A percentile compares a stretch with the other conserved stretches of the same genome.
Conservation (phyloP, 768 basidiomycete species). For the Aureoboletus auriporus region DNA sequence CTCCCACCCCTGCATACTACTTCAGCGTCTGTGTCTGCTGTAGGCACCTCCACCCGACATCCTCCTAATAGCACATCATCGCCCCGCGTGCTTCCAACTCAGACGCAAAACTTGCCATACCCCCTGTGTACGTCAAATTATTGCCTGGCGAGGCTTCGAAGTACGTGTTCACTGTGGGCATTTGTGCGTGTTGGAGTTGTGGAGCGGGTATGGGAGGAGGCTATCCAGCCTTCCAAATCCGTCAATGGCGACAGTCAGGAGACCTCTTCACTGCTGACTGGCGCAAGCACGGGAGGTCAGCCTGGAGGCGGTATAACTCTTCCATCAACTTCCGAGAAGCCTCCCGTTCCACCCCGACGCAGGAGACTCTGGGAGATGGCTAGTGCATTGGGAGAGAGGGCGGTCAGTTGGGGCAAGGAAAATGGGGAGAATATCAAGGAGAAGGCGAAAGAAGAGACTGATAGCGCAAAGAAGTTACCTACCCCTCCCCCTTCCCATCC, state of each 20-base stretch:
- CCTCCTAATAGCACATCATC: slow-evolving; percentile 38
- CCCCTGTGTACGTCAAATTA: slow-evolving; percentile 83
- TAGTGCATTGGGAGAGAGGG: slow-evolving; percentile 55
- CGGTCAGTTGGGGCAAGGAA: slow-evolving; percentile 51
- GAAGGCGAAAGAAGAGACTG: slow-evolving; percentile 31
- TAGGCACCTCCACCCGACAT: slow-evolving; percentile 18
- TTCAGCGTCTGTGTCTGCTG: slow-evolving; percentile 32
- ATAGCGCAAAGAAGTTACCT: slow-evolving; percentile 11
- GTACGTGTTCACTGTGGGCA: slow-evolving; percentile 89
- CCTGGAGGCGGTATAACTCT: not conserved
- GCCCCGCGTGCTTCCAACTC: slow-evolving; percentile 31
- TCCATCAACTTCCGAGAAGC: slow-evolving; percentile 36
- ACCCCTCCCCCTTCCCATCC: slow-evolving; percentile 25
- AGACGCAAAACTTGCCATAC: slow-evolving; percentile 34
- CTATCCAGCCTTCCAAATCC: slow-evolving; percentile 32
- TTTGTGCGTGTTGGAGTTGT: slow-evolving; percentile 80
- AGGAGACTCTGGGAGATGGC: slow-evolving; percentile 68
- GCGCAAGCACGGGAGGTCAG: not conserved
- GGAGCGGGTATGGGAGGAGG: slow-evolving; percentile 84
- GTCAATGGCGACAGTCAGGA: slow-evolving; percentile 8
- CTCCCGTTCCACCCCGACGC: slow-evolving; percentile 61
- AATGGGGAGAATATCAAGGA: slow-evolving; percentile 24
- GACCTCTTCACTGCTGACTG: not conserved
- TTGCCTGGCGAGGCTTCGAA: slow-evolving; percentile 77
- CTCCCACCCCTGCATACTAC: slow-evolving; percentile 19